phyloP scores from a whole-genome alignment of 2,329 filamentous ascomycete genomes.

The Neophaeococcomyces aloes region DNA sequence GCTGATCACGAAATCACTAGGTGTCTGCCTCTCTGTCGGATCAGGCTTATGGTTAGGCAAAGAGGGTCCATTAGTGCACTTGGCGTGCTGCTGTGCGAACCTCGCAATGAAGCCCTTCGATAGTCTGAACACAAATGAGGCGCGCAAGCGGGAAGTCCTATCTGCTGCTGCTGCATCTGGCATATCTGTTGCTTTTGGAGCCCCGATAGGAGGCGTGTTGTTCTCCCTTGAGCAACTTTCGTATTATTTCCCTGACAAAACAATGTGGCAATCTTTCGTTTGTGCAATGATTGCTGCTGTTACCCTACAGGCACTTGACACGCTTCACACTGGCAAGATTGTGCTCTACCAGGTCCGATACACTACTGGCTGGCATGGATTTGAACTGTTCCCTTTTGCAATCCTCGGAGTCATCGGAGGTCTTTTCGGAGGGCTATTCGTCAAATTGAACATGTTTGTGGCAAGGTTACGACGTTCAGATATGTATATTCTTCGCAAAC shows the following conservation, averaged over 20 bases:
- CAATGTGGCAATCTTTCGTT: slow-evolving; percentile 99
- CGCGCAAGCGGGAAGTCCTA: slow-evolving; percentile 83
- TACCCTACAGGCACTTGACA: slow-evolving; percentile 82
- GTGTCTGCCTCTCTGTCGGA: slow-evolving; percentile 78
- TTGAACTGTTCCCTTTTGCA: slow-evolving; percentile 81
- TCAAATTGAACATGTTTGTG: slow-evolving; percentile 83
- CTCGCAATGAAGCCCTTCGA: slow-evolving; percentile 83
- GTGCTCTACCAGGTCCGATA: slow-evolving; percentile 95
- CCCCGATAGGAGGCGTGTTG: slow-evolving; percentile 84
- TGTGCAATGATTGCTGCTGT: slow-evolving; percentile 98
- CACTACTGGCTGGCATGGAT: slow-evolving; percentile 82
- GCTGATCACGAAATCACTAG: slow-evolving; percentile 76
- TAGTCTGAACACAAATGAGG: slow-evolving; percentile 76
- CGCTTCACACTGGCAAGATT: slow-evolving; percentile 88
- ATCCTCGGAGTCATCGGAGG: slow-evolving; percentile 81
- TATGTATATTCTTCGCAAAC: slow-evolving; percentile 35
- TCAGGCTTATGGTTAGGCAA: slow-evolving; percentile 96
- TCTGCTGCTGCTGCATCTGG: slow-evolving; percentile 86
- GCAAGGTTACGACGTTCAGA: slow-evolving; percentile 64
- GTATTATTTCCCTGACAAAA: slow-evolving; percentile 97
- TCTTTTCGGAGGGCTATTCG: slow-evolving; percentile 89
- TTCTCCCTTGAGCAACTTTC: slow-evolving; percentile 96
- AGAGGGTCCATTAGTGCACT: slow-evolving; percentile 88
- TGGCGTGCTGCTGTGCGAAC: slow-evolving; percentile 92
- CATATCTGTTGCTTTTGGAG: slow-evolving; percentile 88